phyloP scores from a whole-genome alignment of 23 red algal species.

The Gracilaria caudata region DNA sequence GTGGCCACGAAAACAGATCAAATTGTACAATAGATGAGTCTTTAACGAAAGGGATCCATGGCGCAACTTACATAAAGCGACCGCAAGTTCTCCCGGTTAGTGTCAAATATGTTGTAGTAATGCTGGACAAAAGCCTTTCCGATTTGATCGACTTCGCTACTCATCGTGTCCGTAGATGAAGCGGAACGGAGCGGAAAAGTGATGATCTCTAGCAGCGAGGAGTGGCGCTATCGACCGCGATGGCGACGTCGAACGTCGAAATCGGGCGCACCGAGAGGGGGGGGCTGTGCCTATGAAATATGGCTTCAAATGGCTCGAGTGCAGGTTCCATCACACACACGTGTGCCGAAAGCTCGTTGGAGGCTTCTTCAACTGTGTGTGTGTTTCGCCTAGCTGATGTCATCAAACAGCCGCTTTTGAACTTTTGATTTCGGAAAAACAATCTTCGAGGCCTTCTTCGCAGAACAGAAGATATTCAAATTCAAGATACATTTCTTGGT shows the following conservation, averaged over 20 bases:
- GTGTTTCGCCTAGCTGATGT: too few relatives aligned
- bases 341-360: not conserved
- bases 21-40: not conserved
- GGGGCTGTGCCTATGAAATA: not conserved
- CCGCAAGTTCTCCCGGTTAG: slow-evolving; percentile 65
- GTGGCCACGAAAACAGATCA: not conserved
- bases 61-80: slow-evolving; percentile 81
- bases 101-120: slow-evolving; percentile 92
- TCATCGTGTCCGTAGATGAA: not conserved
- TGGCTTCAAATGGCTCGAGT: not conserved
- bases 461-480: too few relatives aligned
- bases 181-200: not conserved
- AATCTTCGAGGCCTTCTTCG: too few relatives aligned
- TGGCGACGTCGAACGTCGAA: not conserved
- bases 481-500: too few relatives aligned
- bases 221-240: not conserved
- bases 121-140: slow-evolving; percentile 89
- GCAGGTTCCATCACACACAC: not conserved
- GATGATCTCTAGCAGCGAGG: not conserved
- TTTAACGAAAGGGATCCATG: not conserved
- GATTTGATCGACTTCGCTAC: slow-evolving; percentile 65
- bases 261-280: not conserved
- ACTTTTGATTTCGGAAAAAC: too few relatives aligned
- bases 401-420: too few relatives aligned
- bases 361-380: too few relatives aligned